phyloP scores from a whole-genome alignment of 192 early-diverging fungal species.

The Haplosporangium gracile region DNA sequence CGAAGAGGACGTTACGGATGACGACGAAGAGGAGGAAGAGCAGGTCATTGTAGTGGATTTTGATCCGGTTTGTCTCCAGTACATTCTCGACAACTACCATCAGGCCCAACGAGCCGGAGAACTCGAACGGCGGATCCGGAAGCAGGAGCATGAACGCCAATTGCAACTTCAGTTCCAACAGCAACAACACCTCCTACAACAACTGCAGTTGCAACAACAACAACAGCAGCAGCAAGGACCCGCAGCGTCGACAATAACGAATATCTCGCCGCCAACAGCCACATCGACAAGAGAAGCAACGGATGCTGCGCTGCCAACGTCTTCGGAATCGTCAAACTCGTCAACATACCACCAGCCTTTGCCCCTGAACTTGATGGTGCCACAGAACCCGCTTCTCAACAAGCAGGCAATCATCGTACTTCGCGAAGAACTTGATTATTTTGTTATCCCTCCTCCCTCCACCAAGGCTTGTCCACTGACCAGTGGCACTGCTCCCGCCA shows the following conservation, averaged over 20 bases:
- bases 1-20: constrained; percentile 36
- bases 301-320: background rate
- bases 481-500: background rate
- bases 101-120: constrained; percentile 56
- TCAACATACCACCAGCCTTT: constrained; percentile 17
- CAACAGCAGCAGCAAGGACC: constrained; percentile 2
- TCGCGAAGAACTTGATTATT: constrained; percentile 86
- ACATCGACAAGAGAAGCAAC: background rate
- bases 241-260: background rate
- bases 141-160: constrained; percentile 31
- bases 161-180: constrained; percentile 15
- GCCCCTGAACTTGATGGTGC: constrained; percentile 5
- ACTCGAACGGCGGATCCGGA: constrained; percentile 14
- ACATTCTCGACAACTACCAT: constrained; percentile 61
- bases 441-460: constrained; percentile 65
- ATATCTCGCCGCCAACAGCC: background rate
- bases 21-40: constrained; percentile 54
- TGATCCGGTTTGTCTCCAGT: constrained; percentile 66
- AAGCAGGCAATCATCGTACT: constrained; percentile 81
- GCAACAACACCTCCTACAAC: constrained; percentile 20
- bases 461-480: background rate
- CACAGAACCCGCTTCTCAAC: constrained; percentile 63
- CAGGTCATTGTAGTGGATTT: constrained; percentile 69
- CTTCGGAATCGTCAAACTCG: background rate
- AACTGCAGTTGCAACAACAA: background rate